phyloP scores from a whole-genome alignment of 176 grass and related monocot genomes.

The Areca catechu region DNA sequence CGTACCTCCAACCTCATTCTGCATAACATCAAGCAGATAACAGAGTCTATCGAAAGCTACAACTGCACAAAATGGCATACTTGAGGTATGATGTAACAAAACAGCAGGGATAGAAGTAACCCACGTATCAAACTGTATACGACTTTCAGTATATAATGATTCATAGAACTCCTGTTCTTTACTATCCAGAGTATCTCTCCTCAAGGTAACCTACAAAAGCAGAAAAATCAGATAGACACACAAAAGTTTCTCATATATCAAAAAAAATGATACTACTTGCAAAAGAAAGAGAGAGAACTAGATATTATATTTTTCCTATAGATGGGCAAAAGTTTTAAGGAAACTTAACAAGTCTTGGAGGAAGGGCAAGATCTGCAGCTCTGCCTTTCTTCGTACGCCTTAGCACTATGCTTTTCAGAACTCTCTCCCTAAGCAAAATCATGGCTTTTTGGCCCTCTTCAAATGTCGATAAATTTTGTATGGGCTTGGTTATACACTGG shows the following conservation, averaged over 20 bases:
- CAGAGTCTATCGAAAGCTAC: too few species aligned
- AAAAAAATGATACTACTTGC: too few species aligned
- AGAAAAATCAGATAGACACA: too few species aligned
- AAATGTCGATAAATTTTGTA: constrained; percentile 33
- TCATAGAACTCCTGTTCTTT: constrained; percentile 93
- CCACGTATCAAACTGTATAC: constrained; percentile 88
- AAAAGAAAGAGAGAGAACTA: too few species aligned
- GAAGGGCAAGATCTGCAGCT: constrained; percentile 91
- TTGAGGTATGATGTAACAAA: not conserved
- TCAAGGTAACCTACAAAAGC: constrained; percentile 60
- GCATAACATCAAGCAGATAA: too few species aligned
- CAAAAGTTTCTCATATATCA: too few species aligned
- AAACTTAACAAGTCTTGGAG: constrained; percentile 68
- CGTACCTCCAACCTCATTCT: too few species aligned
- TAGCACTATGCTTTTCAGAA: constrained; percentile 82
- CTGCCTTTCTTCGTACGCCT: constrained; percentile 83
- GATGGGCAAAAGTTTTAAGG: constrained; percentile 1
- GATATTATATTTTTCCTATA: constrained; percentile 4
- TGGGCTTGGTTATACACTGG: constrained; percentile 67
- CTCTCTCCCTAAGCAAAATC: constrained; percentile 67
- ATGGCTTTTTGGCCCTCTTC: constrained; percentile 43
- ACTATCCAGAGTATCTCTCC: constrained; percentile 70
- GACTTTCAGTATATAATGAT: constrained; percentile 89
- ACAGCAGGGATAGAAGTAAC: constrained; percentile 13
- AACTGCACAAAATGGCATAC: too few species aligned